Conservation (phyloP, 768 basidiomycete species). For the Suillus paluster region DNA sequence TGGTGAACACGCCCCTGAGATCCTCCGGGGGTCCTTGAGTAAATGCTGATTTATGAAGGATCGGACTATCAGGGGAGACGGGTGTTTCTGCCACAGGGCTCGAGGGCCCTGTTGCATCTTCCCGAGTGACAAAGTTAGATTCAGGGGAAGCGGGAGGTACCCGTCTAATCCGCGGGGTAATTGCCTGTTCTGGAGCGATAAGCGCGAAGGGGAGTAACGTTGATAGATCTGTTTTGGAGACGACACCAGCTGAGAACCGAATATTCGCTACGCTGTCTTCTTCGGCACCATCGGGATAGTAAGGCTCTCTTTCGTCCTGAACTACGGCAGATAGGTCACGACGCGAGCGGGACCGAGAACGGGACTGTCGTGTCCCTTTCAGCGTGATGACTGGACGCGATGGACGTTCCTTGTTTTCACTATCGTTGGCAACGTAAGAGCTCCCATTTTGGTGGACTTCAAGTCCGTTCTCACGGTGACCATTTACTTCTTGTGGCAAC, state of each 20-base stretch:
- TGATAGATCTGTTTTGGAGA: constrained; percentile 63
- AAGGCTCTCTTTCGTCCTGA: constrained; percentile 61
- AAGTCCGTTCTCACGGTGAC: constrained; percentile 33
- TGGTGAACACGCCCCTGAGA: constrained; percentile 73
- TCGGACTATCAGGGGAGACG: constrained; percentile 39
- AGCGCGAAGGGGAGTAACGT: constrained; percentile 77
- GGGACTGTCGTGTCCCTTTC: constrained; percentile 45
- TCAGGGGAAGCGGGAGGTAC: constrained; percentile 20
- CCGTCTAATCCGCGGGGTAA: constrained; percentile 38
- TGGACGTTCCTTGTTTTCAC: constrained; percentile 53
- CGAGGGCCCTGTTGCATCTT: constrained; percentile 21
- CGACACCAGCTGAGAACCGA: constrained; percentile 73
- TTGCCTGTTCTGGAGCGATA: constrained; percentile 69
- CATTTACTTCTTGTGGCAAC: constrained; percentile 26
- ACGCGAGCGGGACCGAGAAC: constrained; percentile 77
- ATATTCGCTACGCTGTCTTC: constrained; percentile 74
- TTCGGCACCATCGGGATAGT: constrained; percentile 58
- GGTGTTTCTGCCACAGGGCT: constrained; percentile 32
- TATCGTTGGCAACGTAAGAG: constrained; percentile 36
- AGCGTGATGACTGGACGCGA: constrained; percentile 82
- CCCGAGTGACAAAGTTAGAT: constrained; percentile 24
- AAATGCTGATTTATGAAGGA: constrained; percentile 40
- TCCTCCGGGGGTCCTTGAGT: constrained; percentile 64
- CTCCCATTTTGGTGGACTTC: constrained; percentile 30
- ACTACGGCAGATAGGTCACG: constrained; percentile 66